A percentile compares a stretch with the other conserved stretches of the same genome.
phyloP scores from a whole-genome alignment of 441 rosid genomes.

The Dalechampia spathulata region DNA sequence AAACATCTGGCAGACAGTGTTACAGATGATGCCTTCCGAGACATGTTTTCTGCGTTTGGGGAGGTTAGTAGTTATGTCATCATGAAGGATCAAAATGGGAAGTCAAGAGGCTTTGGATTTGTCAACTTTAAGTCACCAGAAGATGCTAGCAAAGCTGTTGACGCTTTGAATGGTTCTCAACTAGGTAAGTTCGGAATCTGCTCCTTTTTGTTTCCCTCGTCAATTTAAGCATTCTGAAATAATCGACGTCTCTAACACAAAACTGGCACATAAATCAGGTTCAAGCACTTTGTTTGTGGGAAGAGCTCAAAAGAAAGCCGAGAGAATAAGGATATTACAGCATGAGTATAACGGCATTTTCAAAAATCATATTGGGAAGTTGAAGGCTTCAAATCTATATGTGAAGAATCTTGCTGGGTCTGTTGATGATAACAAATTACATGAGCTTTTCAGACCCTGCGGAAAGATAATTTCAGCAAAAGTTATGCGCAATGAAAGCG shows the following conservation, averaged over 20 bases:
- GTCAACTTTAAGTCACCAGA: constrained; percentile 46
- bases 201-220: neutral
- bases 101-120: constrained; percentile 68
- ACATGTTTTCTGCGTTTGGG: constrained; percentile 48
- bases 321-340: constrained; percentile 44
- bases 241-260: neutral
- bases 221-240: neutral
- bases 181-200: constrained; percentile 21
- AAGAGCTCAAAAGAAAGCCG: constrained; percentile 53
- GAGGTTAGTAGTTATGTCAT: constrained; percentile 44
- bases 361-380: constrained; percentile 13
- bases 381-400: constrained; percentile 39
- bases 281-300: constrained; percentile 51
- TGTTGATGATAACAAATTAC: constrained; percentile 38
- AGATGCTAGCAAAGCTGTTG: constrained; percentile 50
- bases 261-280: constrained; percentile 31
- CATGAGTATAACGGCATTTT: constrained; percentile 20
- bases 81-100: constrained; percentile 49
- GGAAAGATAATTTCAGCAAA: constrained; percentile 48
- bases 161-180: constrained; percentile 35
- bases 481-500: constrained; percentile 41
- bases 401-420: constrained; percentile 48
- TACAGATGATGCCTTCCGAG: constrained; percentile 38
- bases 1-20: constrained; percentile 37
- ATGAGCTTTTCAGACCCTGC: constrained; percentile 33